Conservation (phyloP, 1,139 yeast species). For the Suhomyces maxii region DNA sequence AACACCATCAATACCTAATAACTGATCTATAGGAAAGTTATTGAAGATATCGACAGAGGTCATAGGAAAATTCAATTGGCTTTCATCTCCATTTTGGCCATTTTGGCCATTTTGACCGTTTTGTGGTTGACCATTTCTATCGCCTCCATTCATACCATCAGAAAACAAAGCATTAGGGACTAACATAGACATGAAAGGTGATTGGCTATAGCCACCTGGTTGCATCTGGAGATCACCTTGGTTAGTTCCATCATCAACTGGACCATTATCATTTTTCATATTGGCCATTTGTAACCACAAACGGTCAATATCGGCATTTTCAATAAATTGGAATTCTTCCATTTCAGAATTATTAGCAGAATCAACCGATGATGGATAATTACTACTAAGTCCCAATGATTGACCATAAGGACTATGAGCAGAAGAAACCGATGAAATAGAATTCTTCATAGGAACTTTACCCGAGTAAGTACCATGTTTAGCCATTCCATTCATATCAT, state of each 20-base stretch:
- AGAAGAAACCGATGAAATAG: conserved; percentile 1
- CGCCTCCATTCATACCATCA: conserved; percentile 6
- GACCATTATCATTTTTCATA: conserved; percentile 27
- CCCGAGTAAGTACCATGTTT: background rate
- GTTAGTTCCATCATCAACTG: background rate
- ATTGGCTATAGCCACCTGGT: background rate
- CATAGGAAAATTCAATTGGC: conserved; percentile 6
- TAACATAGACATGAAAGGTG: background rate
- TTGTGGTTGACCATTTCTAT: background rate
- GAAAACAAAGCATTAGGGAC: conserved; percentile 8
- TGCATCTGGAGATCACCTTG: background rate
- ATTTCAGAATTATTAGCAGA: conserved; percentile 11
- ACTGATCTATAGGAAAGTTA: conserved; percentile 13
- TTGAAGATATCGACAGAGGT: conserved; percentile 10
- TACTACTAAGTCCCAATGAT: conserved; percentile 1
- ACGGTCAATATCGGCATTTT: conserved; percentile 38
- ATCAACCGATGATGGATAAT: conserved; percentile 10
- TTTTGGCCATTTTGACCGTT: background rate
- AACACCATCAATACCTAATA: conserved; percentile 12
- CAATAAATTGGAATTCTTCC: conserved; percentile 23
- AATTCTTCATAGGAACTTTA: conserved; percentile 1
- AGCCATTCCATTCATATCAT: background rate
- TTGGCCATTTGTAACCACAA: conserved; percentile 41
- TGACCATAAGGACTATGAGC: conserved; percentile 4
- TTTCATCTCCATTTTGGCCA: conserved; percentile 1